Base-by-base conservation (phyloP, 148 eudicot genomes). In the Diospyros lotus region DNA sequence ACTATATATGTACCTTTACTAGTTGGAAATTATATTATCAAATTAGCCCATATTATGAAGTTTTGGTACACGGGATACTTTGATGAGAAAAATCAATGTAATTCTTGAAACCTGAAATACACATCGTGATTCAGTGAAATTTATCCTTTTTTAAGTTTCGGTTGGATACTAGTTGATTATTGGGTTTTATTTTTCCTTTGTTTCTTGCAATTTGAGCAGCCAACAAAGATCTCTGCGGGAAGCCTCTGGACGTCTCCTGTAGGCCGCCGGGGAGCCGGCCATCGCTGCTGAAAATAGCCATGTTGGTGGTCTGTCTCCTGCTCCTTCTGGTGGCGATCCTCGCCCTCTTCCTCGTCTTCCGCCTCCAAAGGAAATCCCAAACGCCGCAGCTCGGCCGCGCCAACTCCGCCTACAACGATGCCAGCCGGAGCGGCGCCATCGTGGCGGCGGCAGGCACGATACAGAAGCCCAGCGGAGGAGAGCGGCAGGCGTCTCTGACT, bases 171-270 rank as follows among this genome's bases (percentile, higher is more conserved):
- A 28, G 28, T 28, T 28, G 28, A 28, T 28, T 28, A 28, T 28
- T 28, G 28, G 28, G 28, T 28, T 28, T 28, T 28, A 28, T 28
- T 28, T 28, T 28, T 28, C 28, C 28, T 28, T 28, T 28, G 28
- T 28, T 28, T 28, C 28, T 28, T 28, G 28, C 28, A 28, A 28
- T 28, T 28, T 28, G 28, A 77, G 77, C 86, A 91, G 98, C 95
- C 45, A 91, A 94, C 75, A 84, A 83, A 71, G 88, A 69, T 52
- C 74, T 94, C 45, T 94, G 98, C 80, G 98, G 98, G 69, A 66
- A 70, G 76, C 98, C 98, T 38, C 79, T 89, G 50, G 79, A 76
- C 68, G 28, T 28, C 28, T 0, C 51, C 72, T 10, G 56, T 6
- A 59, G 85, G 94, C 84, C 39, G 78, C 17, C 46, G 48, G 15